These are phyloP conservation scores for Arthroderma sp. DNA, from an alignment of 2,329 filamentous ascomycete genomes.

Conservation along the genomic window DNA sequence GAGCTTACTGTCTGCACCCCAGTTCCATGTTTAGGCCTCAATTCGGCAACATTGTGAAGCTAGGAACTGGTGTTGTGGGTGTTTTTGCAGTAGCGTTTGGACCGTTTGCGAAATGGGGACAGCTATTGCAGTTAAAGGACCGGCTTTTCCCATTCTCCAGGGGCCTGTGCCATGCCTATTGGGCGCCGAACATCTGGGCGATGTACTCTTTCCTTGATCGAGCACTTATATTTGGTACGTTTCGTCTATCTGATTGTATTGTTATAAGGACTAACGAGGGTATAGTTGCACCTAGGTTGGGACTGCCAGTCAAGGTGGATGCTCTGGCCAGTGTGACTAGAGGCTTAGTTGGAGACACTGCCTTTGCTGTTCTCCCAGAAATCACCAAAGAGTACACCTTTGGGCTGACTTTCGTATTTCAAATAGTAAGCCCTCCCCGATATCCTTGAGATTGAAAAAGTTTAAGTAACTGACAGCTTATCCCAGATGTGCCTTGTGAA, in stretches of 20 bases:
- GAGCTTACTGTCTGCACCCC: slow-evolving; percentile 73
- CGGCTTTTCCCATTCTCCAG: slow-evolving; percentile 88
- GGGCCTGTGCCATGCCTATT: slow-evolving; percentile 92
- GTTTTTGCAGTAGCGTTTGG: slow-evolving; percentile 77
- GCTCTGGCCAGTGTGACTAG: slow-evolving; percentile 83
- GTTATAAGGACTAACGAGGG: neutral
- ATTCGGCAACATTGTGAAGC: slow-evolving; percentile 69
- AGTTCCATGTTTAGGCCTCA: slow-evolving; percentile 64
- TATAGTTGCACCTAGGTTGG: slow-evolving; percentile 67
- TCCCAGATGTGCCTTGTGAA: slow-evolving; percentile 62
- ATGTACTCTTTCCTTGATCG: slow-evolving; percentile 88
- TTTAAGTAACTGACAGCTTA: slow-evolving; percentile 15
- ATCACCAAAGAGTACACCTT: slow-evolving; percentile 73
- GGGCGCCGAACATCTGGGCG: slow-evolving; percentile 95
- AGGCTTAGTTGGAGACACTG: slow-evolving; percentile 82
- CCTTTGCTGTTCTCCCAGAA: slow-evolving; percentile 85
- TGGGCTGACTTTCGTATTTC: slow-evolving; percentile 66
- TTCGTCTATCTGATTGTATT: slow-evolving; percentile 23
- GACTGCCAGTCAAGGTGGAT: slow-evolving; percentile 57
- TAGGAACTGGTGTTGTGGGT: slow-evolving; percentile 58
- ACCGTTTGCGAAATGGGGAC: slow-evolving; percentile 69
- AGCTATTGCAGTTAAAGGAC: slow-evolving; percentile 71
- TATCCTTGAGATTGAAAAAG: neutral
- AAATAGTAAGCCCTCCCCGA: slow-evolving; percentile 41
- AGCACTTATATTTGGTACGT: slow-evolving; percentile 64